phyloP scores from a whole-genome alignment of 2,329 filamentous ascomycete genomes.

The Xylaria hypoxylon region DNA sequence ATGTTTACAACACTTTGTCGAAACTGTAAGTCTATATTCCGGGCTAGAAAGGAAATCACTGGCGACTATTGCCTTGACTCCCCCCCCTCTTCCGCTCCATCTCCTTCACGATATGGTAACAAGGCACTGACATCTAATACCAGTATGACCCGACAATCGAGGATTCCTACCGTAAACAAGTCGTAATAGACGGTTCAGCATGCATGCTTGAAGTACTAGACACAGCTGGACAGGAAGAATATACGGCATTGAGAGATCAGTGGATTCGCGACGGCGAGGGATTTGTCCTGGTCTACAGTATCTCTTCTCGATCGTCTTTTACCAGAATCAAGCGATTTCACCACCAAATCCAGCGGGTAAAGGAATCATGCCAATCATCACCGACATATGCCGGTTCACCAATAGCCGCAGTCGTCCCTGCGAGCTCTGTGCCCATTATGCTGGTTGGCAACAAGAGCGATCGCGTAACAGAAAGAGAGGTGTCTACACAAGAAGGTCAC shows the following conservation, averaged over 20 bases:
- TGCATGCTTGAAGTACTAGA: conserved; percentile 98
- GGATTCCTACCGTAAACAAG: conserved; percentile 88
- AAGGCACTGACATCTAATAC: conserved; percentile 38
- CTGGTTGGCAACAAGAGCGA: conserved; percentile 99
- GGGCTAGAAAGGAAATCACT: neutral
- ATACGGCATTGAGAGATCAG: conserved; percentile 94
- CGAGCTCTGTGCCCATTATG: conserved; percentile 90
- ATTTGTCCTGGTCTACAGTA: conserved; percentile 97
- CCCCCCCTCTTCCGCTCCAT: neutral
- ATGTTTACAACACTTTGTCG: conserved; percentile 97
- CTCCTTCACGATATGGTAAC: neutral
- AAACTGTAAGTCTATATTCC: conserved; percentile 72
- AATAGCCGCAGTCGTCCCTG: conserved; percentile 68
- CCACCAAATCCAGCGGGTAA: conserved; percentile 96
- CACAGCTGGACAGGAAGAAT: conserved; percentile 98
- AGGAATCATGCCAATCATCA: conserved; percentile 85
- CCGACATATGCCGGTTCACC: conserved; percentile 82
- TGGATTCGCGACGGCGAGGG: conserved; percentile 99
- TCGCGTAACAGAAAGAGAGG: conserved; percentile 92
- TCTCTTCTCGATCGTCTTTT: conserved; percentile 96
- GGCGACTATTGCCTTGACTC: conserved; percentile 7
- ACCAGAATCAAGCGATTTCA: conserved; percentile 95
- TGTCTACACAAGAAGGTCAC: conserved; percentile 95
- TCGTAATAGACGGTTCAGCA: conserved; percentile 92
- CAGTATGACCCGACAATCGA: conserved; percentile 90